Percentiles rank a stretch among this genome's conserved stretches.
Evolutionary conservation across 768 basidiomycete genomes (phyloP).

Genomic region (Tricholoma terreum): DNA sequence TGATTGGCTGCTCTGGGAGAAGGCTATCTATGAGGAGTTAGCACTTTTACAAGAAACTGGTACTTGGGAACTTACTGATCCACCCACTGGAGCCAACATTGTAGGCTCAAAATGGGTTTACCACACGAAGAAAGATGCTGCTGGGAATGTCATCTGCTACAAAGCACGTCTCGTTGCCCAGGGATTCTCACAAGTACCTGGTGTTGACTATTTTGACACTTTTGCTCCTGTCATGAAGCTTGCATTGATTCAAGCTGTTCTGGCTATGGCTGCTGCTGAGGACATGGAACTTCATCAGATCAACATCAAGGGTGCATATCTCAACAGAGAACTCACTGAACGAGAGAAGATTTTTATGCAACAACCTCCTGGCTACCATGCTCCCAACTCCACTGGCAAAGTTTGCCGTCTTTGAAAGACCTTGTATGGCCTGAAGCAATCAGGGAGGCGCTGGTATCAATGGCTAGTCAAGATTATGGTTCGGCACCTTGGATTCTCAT

Average conservation of each 20-base stretch:
- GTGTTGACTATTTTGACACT: background rate
- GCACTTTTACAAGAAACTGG: constrained; percentile 16
- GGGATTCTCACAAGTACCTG: background rate
- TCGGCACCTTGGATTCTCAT: constrained; percentile 13
- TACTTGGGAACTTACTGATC: background rate
- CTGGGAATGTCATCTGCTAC: background rate
- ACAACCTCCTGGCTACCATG: constrained; percentile 20
- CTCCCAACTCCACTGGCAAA: too few relatives aligned
- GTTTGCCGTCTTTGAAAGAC: too few relatives aligned
- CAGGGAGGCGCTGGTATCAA: too few relatives aligned
- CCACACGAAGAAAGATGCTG: background rate
- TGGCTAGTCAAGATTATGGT: constrained; percentile 5
- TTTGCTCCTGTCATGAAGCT: background rate
- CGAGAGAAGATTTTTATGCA: constrained; percentile 19
- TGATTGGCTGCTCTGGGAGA: constrained; percentile 21
- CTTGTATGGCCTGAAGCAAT: too few relatives aligned
- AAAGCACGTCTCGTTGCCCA: background rate
- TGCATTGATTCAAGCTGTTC: background rate
- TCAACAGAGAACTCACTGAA: background rate
- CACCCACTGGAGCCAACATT: background rate
- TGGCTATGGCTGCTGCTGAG: background rate
- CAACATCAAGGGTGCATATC: background rate
- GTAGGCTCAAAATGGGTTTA: background rate
- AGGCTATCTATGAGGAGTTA: constrained; percentile 29
- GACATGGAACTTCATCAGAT: background rate